A percentile compares a stretch with the other conserved stretches of the same genome.
Evolutionary conservation across 441 rosid species (phyloP).

Genomic region (Sinapis alba): DNA sequence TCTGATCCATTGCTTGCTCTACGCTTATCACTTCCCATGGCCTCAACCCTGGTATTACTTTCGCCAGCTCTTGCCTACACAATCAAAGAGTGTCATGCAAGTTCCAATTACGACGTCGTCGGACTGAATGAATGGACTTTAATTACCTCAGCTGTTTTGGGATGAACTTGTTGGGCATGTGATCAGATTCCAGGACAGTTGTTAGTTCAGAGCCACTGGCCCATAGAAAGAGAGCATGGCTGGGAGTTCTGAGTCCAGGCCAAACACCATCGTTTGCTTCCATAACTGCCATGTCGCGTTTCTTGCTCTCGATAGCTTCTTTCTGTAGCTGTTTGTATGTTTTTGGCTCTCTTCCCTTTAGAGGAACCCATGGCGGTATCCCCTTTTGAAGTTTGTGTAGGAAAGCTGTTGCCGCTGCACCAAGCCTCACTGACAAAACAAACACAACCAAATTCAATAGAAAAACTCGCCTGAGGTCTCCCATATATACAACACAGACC

Average conservation of each 20-base stretch:
- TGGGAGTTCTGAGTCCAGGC: conserved; percentile 91
- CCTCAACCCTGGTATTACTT: conserved; percentile 81
- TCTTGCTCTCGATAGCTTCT: conserved; percentile 86
- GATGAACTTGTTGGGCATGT: conserved; percentile 94
- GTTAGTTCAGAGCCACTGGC: conserved; percentile 92
- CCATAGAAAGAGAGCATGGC: conserved; percentile 93
- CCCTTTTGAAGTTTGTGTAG: conserved; percentile 92
- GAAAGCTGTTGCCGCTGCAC: conserved; percentile 85
- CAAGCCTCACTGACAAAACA: conserved; percentile 73
- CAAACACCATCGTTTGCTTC: conserved; percentile 86
- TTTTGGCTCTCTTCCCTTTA: conserved; percentile 78
- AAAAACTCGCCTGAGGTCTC: background rate
- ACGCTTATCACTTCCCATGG: conserved; percentile 95
- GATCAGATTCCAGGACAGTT: conserved; percentile 68
- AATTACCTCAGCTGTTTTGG: conserved; percentile 80
- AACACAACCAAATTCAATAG: background rate
- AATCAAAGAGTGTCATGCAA: conserved; percentile 3
- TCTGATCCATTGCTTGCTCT: conserved; percentile 95
- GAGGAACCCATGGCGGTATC: conserved; percentile 86
- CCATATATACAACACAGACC: conserved; percentile 45
- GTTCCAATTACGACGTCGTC: background rate
- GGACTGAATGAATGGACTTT: background rate
- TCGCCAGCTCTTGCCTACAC: conserved; percentile 58
- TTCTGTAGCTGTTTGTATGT: conserved; percentile 81
- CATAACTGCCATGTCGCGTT: conserved; percentile 82